Evolutionary conservation across 2,329 filamentous ascomycete genomes (phyloP).

Genomic region (Neocucurbitaria cava): DNA sequence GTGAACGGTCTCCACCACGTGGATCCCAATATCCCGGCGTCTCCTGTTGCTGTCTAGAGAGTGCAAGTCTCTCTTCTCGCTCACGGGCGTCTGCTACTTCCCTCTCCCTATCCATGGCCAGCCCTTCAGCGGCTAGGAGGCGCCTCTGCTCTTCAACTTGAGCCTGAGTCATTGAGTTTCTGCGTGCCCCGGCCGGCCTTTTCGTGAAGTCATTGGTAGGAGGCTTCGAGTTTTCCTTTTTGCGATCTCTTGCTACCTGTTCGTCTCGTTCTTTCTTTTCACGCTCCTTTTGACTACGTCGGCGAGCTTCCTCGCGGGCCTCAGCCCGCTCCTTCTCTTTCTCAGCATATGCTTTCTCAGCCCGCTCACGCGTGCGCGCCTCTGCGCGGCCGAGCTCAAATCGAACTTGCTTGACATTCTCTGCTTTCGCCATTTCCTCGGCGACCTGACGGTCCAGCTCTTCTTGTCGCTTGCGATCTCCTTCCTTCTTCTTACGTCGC

Average conservation of each 20-base stretch:
- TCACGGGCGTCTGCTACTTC: slow-evolving; percentile 31
- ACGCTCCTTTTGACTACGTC: slow-evolving; percentile 2
- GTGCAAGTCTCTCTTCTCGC: slow-evolving; percentile 29
- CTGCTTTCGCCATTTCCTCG: slow-evolving; percentile 16
- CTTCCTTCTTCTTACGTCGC: slow-evolving; percentile 25
- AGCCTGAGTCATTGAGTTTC: slow-evolving; percentile 26
- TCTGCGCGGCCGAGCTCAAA: slow-evolving; percentile 36
- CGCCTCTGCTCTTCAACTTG: slow-evolving; percentile 22
- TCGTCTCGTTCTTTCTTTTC: slow-evolving; percentile 5
- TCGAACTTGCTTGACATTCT: slow-evolving; percentile 34
- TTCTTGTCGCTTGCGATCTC: slow-evolving; percentile 31
- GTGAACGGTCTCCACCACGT: slow-evolving; percentile 19
- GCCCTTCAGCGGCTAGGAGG: slow-evolving; percentile 28
- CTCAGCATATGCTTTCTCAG: slow-evolving; percentile 26
- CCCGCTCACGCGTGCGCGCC: slow-evolving; percentile 26
- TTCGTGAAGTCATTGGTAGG: slow-evolving; percentile 23
- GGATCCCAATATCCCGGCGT: slow-evolving; percentile 32
- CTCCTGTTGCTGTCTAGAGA: slow-evolving; percentile 31
- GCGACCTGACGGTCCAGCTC: slow-evolving; percentile 27
- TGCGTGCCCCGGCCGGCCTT: slow-evolving; percentile 21
- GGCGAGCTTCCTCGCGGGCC: slow-evolving; percentile 8
- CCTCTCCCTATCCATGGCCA: slow-evolving; percentile 32
- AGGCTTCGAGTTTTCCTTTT: slow-evolving; percentile 26
- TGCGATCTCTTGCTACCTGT: slow-evolving; percentile 19
- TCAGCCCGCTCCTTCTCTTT: slow-evolving; percentile 27